A percentile compares a stretch with the other conserved stretches of the same genome.
These are phyloP conservation scores for Infundibulicybe gibba DNA, from an alignment of 768 basidiomycete genomes.

Conservation along the genomic window DNA sequence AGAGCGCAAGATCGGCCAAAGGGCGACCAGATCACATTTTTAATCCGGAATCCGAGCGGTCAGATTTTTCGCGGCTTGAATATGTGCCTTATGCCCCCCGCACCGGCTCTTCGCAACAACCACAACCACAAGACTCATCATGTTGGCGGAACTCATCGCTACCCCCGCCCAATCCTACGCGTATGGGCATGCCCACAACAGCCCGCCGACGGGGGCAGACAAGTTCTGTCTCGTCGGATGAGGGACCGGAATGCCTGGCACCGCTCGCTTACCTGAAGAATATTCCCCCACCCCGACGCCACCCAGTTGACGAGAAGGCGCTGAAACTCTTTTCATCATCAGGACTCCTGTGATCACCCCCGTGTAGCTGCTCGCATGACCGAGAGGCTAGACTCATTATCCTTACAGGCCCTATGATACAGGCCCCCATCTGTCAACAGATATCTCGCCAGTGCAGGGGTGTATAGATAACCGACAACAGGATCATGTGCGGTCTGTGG, in stretches of 20 bases:
- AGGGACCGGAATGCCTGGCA: slow-evolving; percentile 40
- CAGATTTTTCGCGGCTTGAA: slow-evolving; percentile 37
- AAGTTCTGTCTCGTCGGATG: slow-evolving; percentile 26
- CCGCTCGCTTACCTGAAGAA: slow-evolving; percentile 69
- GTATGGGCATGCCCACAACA: neutral
- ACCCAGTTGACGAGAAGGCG: slow-evolving; percentile 58
- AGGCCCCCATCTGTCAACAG: too few species aligned
- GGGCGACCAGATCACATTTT: slow-evolving; percentile 50
- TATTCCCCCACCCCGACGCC: slow-evolving; percentile 58
- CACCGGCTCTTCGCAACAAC: slow-evolving; percentile 13
- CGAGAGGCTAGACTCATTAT: too few species aligned
- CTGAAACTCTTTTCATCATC: slow-evolving; percentile 34
- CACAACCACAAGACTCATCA: slow-evolving; percentile 13
- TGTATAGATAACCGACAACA: too few species aligned
- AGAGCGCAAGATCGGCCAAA: slow-evolving; percentile 67
- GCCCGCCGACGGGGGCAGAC: slow-evolving; percentile 17
- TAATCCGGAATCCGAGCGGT: slow-evolving; percentile 35
- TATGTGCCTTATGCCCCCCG: slow-evolving; percentile 40
- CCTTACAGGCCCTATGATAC: too few species aligned
- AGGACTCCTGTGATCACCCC: slow-evolving; percentile 6
- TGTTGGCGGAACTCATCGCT: slow-evolving; percentile 2
- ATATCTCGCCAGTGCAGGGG: too few species aligned
- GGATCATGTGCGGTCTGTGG: too few species aligned
- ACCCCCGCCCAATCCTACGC: neutral
- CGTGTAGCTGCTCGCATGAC: too few species aligned